Percentiles rank a stretch among this genome's conserved stretches.
phyloP scores from a whole-genome alignment of 2,329 filamentous ascomycete species.

The Fusarium foetens region DNA sequence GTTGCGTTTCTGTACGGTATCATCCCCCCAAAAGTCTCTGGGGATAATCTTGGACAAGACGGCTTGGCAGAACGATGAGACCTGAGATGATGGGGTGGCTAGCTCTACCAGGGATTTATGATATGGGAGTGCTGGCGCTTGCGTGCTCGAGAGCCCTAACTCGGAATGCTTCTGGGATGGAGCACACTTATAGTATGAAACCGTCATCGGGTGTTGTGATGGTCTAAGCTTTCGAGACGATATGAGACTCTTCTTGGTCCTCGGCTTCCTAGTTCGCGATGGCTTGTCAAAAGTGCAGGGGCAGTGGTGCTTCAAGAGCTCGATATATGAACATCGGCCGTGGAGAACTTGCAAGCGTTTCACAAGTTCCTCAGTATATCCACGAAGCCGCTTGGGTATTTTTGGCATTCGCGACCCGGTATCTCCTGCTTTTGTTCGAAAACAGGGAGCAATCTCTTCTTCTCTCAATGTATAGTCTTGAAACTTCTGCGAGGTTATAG shows the following conservation, averaged over 20 bases:
- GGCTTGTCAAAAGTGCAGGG: constrained; percentile 56
- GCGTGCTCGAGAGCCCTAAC: constrained; percentile 7
- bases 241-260: constrained; percentile 1
- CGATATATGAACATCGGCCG: constrained; percentile 79
- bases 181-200: constrained; percentile 24
- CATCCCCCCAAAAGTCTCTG: constrained; percentile 75
- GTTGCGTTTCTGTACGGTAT: constrained; percentile 67
- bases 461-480: constrained; percentile 90
- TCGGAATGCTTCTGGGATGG: constrained; percentile 8
- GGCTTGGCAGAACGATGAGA: constrained; percentile 89
- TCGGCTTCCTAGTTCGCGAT: constrained; percentile 3
- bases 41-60: constrained; percentile 79
- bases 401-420: constrained; percentile 41
- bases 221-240: constrained; percentile 4
- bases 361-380: constrained; percentile 67
- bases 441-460: constrained; percentile 71
- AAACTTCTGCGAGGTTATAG: constrained; percentile 76
- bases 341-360: constrained; percentile 77
- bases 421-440: constrained; percentile 29
- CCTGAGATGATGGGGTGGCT: constrained; percentile 72
- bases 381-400: constrained; percentile 75
- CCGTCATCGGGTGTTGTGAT: not conserved
- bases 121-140: constrained; percentile 14
- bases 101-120: constrained; percentile 67
- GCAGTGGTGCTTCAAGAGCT: constrained; percentile 84